These are phyloP conservation scores for Suhomyces wounanorum DNA, from an alignment of 1,139 yeast species.

Conservation along the genomic window DNA sequence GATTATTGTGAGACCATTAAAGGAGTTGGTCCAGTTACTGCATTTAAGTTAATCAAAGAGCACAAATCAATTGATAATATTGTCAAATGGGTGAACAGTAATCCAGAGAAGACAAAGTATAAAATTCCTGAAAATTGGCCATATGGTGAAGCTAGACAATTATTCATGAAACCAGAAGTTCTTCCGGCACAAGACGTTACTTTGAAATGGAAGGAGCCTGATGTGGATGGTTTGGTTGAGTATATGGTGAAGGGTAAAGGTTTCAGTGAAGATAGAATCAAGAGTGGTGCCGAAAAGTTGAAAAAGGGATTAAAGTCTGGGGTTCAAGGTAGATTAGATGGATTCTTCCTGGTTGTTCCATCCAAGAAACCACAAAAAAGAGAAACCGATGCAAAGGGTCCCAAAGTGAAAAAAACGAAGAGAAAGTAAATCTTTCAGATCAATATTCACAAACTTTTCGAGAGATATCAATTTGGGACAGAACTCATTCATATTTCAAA, in stretches of 20 bases:
- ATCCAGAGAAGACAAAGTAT: conserved; percentile 67
- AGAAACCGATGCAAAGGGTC: conserved; percentile 19
- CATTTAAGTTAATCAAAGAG: conserved; percentile 82
- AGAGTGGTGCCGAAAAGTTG: conserved; percentile 82
- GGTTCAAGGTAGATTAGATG: conserved; percentile 89
- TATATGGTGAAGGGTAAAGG: conserved; percentile 79
- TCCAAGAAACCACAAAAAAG: conserved; percentile 40
- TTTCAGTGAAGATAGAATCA: conserved; percentile 88
- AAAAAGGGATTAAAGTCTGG: conserved; percentile 82
- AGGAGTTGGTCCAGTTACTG: conserved; percentile 96
- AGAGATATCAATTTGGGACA: too few relatives aligned
- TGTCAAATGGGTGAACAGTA: conserved; percentile 59
- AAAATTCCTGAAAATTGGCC: conserved; percentile 96
- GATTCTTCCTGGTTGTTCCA: conserved; percentile 78
- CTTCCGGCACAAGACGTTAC: conserved; percentile 58
- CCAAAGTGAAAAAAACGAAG: conserved; percentile 22
- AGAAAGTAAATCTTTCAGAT: conserved; percentile 13
- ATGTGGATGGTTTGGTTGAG: conserved; percentile 70
- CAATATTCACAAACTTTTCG: neutral
- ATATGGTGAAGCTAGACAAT: conserved; percentile 78
- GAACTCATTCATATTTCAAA: too few relatives aligned
- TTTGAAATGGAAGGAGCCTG: conserved; percentile 78
- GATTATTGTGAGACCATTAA: conserved; percentile 94
- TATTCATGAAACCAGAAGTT: conserved; percentile 83
- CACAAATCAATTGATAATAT: conserved; percentile 80